A percentile compares a stretch with the other conserved stretches of the same genome.
phyloP scores from a whole-genome alignment of 2,329 filamentous ascomycete species.

The Fusarium floridanum region DNA sequence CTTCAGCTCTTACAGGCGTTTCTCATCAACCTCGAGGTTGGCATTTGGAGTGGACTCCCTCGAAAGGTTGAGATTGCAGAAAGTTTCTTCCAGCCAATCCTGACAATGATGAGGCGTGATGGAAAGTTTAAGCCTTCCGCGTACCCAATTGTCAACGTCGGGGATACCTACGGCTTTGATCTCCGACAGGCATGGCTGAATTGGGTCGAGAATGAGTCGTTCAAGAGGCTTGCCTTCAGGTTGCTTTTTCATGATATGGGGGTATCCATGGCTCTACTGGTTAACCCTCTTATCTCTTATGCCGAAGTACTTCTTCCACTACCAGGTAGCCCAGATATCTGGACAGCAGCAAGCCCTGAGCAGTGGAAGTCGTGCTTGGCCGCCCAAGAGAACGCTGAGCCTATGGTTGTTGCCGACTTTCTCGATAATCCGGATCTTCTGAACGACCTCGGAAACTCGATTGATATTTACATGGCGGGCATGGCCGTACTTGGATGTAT shows the following conservation, averaged over 20 bases:
- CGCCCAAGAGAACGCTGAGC: neutral
- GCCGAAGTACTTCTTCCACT: constrained; percentile 47
- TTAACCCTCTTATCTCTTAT: constrained; percentile 49
- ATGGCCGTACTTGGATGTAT: constrained; percentile 39
- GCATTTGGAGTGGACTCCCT: constrained; percentile 54
- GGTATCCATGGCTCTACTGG: constrained; percentile 47
- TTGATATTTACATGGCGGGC: constrained; percentile 20
- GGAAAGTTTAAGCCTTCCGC: constrained; percentile 47
- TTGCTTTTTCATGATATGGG: constrained; percentile 49
- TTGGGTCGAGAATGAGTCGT: constrained; percentile 49
- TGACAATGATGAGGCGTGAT: constrained; percentile 54
- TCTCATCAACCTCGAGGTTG: constrained; percentile 50
- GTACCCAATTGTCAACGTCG: constrained; percentile 27
- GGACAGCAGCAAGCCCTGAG: constrained; percentile 43
- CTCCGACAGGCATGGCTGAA: constrained; percentile 43
- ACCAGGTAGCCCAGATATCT: constrained; percentile 39
- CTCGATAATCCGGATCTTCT: constrained; percentile 38
- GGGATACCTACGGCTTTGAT: neutral
- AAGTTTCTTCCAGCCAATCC: constrained; percentile 51
- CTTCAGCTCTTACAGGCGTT: constrained; percentile 51
- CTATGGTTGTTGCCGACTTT: constrained; percentile 17
- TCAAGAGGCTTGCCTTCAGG: constrained; percentile 48
- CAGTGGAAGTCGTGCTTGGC: constrained; percentile 40
- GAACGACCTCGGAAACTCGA: constrained; percentile 21
- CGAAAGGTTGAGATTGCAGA: constrained; percentile 57